These are phyloP conservation scores for Plasmodium chabaudi DNA, from an alignment of 169 alveolate genomes.

Conservation along the genomic window DNA sequence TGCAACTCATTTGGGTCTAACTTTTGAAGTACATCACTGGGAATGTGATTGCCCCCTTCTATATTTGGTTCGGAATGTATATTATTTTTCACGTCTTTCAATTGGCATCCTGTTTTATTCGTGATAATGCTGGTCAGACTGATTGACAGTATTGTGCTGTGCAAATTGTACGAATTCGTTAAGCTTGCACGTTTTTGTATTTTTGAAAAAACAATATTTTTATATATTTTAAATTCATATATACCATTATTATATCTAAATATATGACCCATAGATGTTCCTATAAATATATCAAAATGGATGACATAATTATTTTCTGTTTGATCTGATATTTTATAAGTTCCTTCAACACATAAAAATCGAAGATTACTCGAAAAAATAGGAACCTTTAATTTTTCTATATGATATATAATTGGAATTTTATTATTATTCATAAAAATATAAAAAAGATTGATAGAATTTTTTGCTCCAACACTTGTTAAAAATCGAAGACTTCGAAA, in stretches of 20 bases:
- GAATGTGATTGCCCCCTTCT: no score
- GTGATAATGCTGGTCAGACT: not conserved
- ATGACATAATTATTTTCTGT: constrained; percentile 10
- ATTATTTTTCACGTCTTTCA: not conserved
- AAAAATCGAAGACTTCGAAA: constrained; percentile 32
- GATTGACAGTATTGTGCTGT: constrained; percentile 36
- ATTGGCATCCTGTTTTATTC: not conserved
- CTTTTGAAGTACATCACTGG: no score
- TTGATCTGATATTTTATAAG: not conserved
- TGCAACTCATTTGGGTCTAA: not conserved
- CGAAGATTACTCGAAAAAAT: constrained; percentile 51
- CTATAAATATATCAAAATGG: constrained; percentile 24
- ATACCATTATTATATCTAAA: constrained; percentile 27
- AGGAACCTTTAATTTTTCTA: constrained; percentile 58
- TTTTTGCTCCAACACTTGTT: constrained; percentile 66
- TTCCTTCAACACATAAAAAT: constrained; percentile 61
- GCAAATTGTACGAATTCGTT: constrained; percentile 19
- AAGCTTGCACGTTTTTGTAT: constrained; percentile 20
- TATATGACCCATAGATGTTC: constrained; percentile 68
- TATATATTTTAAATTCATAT: constrained; percentile 26
- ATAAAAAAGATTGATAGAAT: constrained; percentile 54
- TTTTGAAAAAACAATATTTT: constrained; percentile 44
- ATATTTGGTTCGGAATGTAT: not conserved
- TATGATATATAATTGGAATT: constrained; percentile 47
- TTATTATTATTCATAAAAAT: constrained; percentile 11